Evolutionary conservation across 768 basidiomycete species (phyloP).

Genomic region (Russula abietina): DNA sequence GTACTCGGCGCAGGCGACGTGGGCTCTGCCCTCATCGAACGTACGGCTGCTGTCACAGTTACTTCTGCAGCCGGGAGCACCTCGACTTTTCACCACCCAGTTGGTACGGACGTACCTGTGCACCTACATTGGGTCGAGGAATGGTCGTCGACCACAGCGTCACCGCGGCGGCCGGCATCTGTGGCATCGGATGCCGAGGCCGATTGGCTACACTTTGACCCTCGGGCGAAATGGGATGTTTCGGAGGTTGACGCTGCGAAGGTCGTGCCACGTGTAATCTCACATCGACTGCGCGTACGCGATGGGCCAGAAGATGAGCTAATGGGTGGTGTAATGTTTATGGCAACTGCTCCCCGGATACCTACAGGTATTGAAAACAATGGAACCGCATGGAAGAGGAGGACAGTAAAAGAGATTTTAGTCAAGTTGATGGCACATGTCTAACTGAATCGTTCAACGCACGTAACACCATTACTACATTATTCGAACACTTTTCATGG

Average conservation of each 20-base stretch:
- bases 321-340: slow-evolving; percentile 54
- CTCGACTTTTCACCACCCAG: neutral
- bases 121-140: slow-evolving; percentile 9
- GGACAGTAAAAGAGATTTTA: slow-evolving; percentile 61
- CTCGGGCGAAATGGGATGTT: slow-evolving; percentile 44
- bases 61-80: slow-evolving; percentile 10
- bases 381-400: slow-evolving; percentile 35
- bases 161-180: neutral
- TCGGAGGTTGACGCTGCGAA: slow-evolving; percentile 72
- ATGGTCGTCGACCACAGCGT: neutral
- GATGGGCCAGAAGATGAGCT: slow-evolving; percentile 67
- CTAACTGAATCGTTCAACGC: slow-evolving; percentile 17
- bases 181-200: neutral
- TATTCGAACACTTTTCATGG: too few relatives aligned
- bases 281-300: slow-evolving; percentile 67
- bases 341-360: slow-evolving; percentile 36
- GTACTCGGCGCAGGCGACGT: slow-evolving; percentile 57
- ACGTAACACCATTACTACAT: too few relatives aligned
- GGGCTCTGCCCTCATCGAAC: slow-evolving; percentile 50
- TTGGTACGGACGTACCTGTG: neutral
- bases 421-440: slow-evolving; percentile 53
- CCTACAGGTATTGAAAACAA: slow-evolving; percentile 20
- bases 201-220: slow-evolving; percentile 24
- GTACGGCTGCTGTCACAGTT: slow-evolving; percentile 22
- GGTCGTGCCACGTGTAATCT: slow-evolving; percentile 65